Evolutionary conservation across 805 yeast species (phyloP).

Genomic region (Pichia ethanolica): DNA sequence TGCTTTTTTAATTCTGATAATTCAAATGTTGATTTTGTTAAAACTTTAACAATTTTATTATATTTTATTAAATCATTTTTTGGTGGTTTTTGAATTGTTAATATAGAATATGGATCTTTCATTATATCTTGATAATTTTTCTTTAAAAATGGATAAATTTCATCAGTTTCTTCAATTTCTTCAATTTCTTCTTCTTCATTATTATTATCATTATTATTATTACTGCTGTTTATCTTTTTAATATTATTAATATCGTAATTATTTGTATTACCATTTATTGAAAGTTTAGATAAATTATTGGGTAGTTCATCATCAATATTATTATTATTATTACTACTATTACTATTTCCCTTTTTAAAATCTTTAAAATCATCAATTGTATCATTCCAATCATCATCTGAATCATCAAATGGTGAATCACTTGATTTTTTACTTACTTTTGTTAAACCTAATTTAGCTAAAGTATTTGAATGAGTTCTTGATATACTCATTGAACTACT

Average conservation of each 20-base stretch:
- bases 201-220: too few species aligned
- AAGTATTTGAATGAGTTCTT: conserved; percentile 6
- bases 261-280: conserved; percentile 37
- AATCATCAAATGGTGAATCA: conserved; percentile 2
- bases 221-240: conserved; percentile 21
- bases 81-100: conserved; percentile 25
- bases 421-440: neutral
- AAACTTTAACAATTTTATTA: conserved; percentile 55
- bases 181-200: neutral
- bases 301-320: conserved; percentile 31
- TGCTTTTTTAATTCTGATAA: conserved; percentile 63
- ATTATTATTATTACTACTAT: neutral
- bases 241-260: conserved; percentile 58
- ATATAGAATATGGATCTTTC: conserved; percentile 35
- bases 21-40: conserved; percentile 52
- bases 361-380: conserved; percentile 2
- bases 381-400: conserved; percentile 12
- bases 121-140: conserved; percentile 31
- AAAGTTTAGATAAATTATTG: neutral
- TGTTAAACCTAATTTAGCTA: conserved; percentile 3
- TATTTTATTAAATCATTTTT: conserved; percentile 47
- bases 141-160: conserved; percentile 20
- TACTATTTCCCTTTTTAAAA: neutral
- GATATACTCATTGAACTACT: conserved; percentile 6
- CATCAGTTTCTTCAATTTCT: conserved; percentile 11